Evolutionary conservation across 441 rosid genomes (phyloP).

Genomic region (Monsonia emarginata): DNA sequence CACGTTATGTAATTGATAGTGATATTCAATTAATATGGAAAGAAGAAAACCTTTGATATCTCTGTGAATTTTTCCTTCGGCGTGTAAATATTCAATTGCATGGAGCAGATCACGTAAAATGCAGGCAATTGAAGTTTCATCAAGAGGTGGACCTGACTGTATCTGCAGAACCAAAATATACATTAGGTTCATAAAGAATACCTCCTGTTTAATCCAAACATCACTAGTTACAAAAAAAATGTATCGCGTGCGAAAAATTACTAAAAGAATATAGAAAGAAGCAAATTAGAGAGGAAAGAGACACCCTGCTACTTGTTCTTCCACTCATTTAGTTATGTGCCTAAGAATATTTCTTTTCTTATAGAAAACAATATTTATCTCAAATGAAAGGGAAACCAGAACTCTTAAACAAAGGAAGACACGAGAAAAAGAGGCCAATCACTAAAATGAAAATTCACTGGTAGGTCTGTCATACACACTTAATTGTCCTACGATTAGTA

Average conservation of each 20-base stretch:
- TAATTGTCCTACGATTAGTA: background rate
- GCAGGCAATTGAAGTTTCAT: slow-evolving; percentile 84
- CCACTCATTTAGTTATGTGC: background rate
- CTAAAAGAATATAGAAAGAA: background rate
- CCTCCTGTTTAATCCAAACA: background rate
- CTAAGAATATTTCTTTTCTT: background rate
- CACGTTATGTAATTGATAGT: background rate
- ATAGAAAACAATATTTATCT: background rate
- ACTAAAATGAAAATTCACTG: background rate
- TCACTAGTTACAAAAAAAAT: too few relatives aligned
- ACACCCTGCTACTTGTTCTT: background rate
- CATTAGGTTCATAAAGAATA: slow-evolving; percentile 17
- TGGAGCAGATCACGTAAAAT: slow-evolving; percentile 89
- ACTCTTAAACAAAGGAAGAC: background rate
- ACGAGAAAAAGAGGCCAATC: background rate
- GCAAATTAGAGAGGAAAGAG: background rate
- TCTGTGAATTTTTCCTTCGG: slow-evolving; percentile 92
- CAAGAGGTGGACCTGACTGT: slow-evolving; percentile 83
- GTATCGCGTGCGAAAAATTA: background rate
- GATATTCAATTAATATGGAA: background rate
- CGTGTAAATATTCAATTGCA: slow-evolving; percentile 91
- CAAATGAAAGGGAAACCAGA: background rate
- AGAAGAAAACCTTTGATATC: slow-evolving; percentile 75
- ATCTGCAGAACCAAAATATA: slow-evolving; percentile 42
- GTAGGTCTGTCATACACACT: background rate